Conservation (phyloP, 306 rosid genomes). For the Cicer bijugum region DNA sequence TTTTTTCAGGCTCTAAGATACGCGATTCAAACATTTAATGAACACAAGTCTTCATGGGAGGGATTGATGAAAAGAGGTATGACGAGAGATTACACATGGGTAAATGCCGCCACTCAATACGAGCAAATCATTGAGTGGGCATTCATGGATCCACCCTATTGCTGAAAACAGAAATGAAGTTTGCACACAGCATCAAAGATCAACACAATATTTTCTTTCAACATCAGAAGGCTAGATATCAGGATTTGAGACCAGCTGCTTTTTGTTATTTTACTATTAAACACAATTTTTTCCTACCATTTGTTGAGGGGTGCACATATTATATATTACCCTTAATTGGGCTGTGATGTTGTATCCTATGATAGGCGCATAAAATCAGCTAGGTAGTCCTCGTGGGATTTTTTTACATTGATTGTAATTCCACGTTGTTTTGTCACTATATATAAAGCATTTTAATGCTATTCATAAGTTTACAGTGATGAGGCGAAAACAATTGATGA, state of each 20-base stretch:
- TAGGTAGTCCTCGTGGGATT: slow-evolving; percentile 7
- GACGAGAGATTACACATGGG: slow-evolving; percentile 78
- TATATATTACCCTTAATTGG: not conserved
- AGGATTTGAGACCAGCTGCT: slow-evolving; percentile 3
- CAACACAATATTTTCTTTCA: slow-evolving; percentile 9
- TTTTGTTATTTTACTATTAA: slow-evolving; percentile 26
- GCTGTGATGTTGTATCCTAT: slow-evolving; percentile 10
- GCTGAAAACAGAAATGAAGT: slow-evolving; percentile 43
- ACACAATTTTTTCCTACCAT: slow-evolving; percentile 14
- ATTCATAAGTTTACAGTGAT: not conserved
- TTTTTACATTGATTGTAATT: not conserved
- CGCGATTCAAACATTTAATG: slow-evolving; percentile 62
- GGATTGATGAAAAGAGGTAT: slow-evolving; percentile 78
- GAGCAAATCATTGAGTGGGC: slow-evolving; percentile 83
- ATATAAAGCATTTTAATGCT: not conserved
- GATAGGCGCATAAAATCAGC: slow-evolving; percentile 22
- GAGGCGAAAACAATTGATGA: not conserved
- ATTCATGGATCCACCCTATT: slow-evolving; percentile 66
- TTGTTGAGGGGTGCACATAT: slow-evolving; percentile 32
- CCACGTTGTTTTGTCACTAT: slow-evolving; percentile 16
- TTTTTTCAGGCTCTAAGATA: slow-evolving; percentile 62
- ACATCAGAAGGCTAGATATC: not conserved
- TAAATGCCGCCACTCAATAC: slow-evolving; percentile 70
- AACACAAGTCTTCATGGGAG: slow-evolving; percentile 75
- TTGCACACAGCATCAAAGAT: slow-evolving; percentile 11